Conservation (phyloP, 441 rosid species). For the Pelargonium australe region DNA sequence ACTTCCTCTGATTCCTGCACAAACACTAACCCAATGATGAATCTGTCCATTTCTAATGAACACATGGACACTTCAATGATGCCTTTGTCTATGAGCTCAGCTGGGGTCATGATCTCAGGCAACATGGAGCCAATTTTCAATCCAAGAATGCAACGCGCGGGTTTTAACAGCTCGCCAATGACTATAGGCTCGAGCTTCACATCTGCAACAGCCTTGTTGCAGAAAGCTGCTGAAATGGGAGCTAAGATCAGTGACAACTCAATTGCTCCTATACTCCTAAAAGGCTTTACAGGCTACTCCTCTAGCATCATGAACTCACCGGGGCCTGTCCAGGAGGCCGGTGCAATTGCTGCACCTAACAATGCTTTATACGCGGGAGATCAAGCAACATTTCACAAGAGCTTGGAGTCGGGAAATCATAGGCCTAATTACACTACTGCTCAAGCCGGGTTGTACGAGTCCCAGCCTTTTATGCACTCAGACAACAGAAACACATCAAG, state of each 20-base stretch:
- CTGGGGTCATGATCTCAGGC: constrained; percentile 26
- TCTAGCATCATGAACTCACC: constrained; percentile 23
- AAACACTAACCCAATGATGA: constrained; percentile 27
- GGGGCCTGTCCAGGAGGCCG: constrained; percentile 27
- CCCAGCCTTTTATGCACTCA: constrained; percentile 19
- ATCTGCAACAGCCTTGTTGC: constrained; percentile 54
- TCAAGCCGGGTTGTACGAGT: constrained; percentile 21
- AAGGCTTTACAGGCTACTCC: constrained; percentile 44
- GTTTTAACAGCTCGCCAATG: constrained; percentile 16
- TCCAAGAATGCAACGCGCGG: constrained; percentile 19
- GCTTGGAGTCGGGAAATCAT: constrained; percentile 10
- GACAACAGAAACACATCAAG: constrained; percentile 21
- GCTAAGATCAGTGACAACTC: constrained; percentile 44
- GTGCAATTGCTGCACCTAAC: constrained; percentile 12
- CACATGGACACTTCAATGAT: constrained; percentile 23
- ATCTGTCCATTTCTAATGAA: constrained; percentile 25
- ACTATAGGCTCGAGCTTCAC: constrained; percentile 27
- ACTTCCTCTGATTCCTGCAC: constrained; percentile 31
- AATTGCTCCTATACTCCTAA: constrained; percentile 39
- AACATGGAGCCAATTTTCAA: constrained; percentile 28
- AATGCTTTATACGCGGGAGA: constrained; percentile 20
- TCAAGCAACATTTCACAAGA: constrained; percentile 20
- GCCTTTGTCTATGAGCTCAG: constrained; percentile 31
- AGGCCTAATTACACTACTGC: constrained; percentile 15
- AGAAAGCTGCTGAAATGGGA: constrained; percentile 60